These are phyloP conservation scores for Penicillium canescens DNA, from an alignment of 495 filamentous ascomycete genomes.

Conservation along the genomic window DNA sequence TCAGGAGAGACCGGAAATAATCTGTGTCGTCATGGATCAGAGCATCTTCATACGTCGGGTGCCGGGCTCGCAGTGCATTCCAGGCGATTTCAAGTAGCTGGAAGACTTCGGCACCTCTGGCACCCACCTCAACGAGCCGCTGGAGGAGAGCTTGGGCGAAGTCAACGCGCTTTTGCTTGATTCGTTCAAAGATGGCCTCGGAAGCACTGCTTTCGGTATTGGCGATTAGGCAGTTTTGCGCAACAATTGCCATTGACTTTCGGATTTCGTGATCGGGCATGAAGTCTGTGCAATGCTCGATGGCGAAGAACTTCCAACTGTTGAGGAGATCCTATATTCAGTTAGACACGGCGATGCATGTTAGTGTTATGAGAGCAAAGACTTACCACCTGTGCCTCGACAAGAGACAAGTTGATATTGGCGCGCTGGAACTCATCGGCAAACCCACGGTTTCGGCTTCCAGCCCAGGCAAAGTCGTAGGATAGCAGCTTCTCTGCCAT, in stretches of 20 bases:
- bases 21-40: constrained; percentile 59
- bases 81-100: constrained; percentile 65
- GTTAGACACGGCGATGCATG: constrained; percentile 1
- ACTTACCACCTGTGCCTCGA: constrained; percentile 88
- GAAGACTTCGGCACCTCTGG: constrained; percentile 59
- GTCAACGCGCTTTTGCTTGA: constrained; percentile 71
- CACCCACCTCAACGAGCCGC: constrained; percentile 63
- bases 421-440: constrained; percentile 76
- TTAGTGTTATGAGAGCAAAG: neutral
- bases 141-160: constrained; percentile 77
- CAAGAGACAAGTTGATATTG: constrained; percentile 85
- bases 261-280: constrained; percentile 62
- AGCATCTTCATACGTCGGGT: constrained; percentile 63
- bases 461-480: constrained; percentile 75
- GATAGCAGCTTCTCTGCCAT: constrained; percentile 72
- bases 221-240: constrained; percentile 68
- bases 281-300: constrained; percentile 77
- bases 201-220: constrained; percentile 66
- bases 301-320: constrained; percentile 85
- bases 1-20: constrained; percentile 81
- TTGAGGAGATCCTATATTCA: constrained; percentile 66
- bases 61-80: constrained; percentile 62
- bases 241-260: constrained; percentile 64
- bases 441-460: constrained; percentile 68
- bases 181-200: constrained; percentile 68